Conservation (phyloP, 768 basidiomycete genomes). For the Tylopilus intermedius region DNA sequence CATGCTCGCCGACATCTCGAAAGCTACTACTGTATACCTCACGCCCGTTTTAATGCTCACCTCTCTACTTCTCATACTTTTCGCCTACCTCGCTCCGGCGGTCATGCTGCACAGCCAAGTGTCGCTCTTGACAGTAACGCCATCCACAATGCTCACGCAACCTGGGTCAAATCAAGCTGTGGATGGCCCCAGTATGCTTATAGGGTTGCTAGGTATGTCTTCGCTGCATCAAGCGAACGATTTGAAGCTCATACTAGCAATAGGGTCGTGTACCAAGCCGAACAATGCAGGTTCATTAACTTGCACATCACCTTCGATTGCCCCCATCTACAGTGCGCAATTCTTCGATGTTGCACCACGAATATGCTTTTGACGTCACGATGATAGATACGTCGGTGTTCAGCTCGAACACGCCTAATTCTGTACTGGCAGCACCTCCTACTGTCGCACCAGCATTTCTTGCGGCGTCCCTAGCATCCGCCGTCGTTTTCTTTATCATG, state of each 20-base stretch:
- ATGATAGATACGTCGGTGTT: conserved; percentile 59
- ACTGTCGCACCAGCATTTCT: conserved; percentile 60
- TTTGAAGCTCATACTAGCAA: not conserved
- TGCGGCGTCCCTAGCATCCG: conserved; percentile 53
- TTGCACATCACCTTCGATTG: conserved; percentile 53
- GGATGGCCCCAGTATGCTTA: conserved; percentile 65
- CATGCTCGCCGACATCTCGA: conserved; percentile 72
- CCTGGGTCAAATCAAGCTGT: conserved; percentile 30
- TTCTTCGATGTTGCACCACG: not conserved
- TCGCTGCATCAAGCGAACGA: not conserved
- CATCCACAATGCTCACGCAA: conserved; percentile 43
- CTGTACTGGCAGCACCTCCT: conserved; percentile 56
- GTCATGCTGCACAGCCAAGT: conserved; percentile 58
- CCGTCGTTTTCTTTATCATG: conserved; percentile 57
- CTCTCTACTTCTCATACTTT: conserved; percentile 58
- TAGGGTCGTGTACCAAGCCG: conserved; percentile 64
- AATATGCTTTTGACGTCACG: not conserved
- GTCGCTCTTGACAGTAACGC: conserved; percentile 58
- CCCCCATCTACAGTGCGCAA: conserved; percentile 57
- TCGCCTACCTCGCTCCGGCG: conserved; percentile 65
- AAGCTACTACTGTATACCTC: conserved; percentile 62
- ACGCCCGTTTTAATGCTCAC: conserved; percentile 63
- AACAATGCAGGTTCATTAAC: conserved; percentile 45
- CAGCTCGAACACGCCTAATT: conserved; percentile 49
- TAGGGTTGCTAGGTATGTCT: conserved; percentile 63